Evolutionary conservation across 1,139 yeast genomes (phyloP), one percentile per base, ranked within the genome.

Genomic region (Spathaspora sp.): DNA sequence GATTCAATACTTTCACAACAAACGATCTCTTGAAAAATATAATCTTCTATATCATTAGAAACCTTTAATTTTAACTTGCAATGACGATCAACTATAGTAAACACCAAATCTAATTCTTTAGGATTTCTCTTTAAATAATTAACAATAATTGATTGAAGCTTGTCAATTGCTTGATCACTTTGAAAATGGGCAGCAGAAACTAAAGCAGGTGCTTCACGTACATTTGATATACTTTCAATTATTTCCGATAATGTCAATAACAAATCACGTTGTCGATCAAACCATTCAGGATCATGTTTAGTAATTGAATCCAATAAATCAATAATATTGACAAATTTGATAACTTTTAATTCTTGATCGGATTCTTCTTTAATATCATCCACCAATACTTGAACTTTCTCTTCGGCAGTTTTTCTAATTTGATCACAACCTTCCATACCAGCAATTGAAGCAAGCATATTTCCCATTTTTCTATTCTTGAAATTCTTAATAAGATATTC

Each of bases 401-500:
- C 77, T 45, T 79, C 78, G 17, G 86, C 80, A 24, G 73, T 70
- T 10, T 70, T 68, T 43, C 90, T 75, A 40, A 89, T 70, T 26
- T 79, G 76, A 1, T 65, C 66, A 50, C 95, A 84, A 17, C 80
- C 83, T 2, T 77, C 75, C 59, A 81, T 68, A 1, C 78, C 76
- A 7, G 85, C 78, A 57, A 88, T 82, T 46, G 80, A 81, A 0
- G 89, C 82, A 64, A 76, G 78, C 76, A 72, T 82, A 51, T 70
- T 74, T 4, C 96, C 96, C 56, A 84, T 70, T 43, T 81, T 80
- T 48, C 96, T 76, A 47, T 83, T 82, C 39, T 81, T 78, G 61
- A 86, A 77, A 56, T 86, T 85, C 17, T 79, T 79, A 42, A 80
- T 69, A 66, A 88, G 90, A 60, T 84, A 89, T 36, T 81, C 82